Evolutionary conservation across 2,329 filamentous ascomycete species (phyloP).

Genomic region (Malbranchea cinnamomea): DNA sequence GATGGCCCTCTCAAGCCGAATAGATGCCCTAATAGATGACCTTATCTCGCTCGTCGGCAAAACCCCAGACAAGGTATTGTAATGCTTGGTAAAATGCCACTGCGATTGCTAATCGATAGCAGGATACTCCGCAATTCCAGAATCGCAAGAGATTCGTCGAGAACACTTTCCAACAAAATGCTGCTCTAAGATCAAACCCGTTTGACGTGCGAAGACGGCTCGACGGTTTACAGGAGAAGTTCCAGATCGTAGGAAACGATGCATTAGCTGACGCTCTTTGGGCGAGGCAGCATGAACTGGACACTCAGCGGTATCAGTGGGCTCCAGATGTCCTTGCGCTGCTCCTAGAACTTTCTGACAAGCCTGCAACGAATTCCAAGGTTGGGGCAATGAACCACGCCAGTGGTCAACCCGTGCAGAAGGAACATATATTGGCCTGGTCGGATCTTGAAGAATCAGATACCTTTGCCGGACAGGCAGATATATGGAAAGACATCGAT

Average conservation of each 20-base stretch:
- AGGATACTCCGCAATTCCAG: constrained; percentile 19
- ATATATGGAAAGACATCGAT: constrained; percentile 28
- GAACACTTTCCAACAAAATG: constrained; percentile 24
- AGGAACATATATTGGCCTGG: constrained; percentile 59
- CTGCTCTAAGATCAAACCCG: constrained; percentile 54
- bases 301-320: constrained; percentile 43
- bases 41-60: constrained; percentile 51
- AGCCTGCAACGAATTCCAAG: constrained; percentile 55
- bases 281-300: constrained; percentile 44
- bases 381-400: too few species aligned
- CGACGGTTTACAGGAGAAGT: constrained; percentile 69
- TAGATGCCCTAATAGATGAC: constrained; percentile 53
- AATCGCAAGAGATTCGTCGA: constrained; percentile 19
- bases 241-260: constrained; percentile 65
- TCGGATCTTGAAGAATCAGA: constrained; percentile 64
- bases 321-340: constrained; percentile 67
- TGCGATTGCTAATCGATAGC: too few species aligned
- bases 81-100: too few species aligned
- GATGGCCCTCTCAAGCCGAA: constrained; percentile 58
- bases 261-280: constrained; percentile 57
- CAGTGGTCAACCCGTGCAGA: constrained; percentile 46
- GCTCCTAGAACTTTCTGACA: constrained; percentile 66
- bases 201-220: constrained; percentile 54
- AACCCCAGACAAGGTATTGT: constrained; percentile 40
- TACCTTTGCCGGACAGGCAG: constrained; percentile 42